A percentile compares a stretch with the other conserved stretches of the same genome.
phyloP scores from a whole-genome alignment of 305 asterid genomes.

The Fraxinus greggii region DNA sequence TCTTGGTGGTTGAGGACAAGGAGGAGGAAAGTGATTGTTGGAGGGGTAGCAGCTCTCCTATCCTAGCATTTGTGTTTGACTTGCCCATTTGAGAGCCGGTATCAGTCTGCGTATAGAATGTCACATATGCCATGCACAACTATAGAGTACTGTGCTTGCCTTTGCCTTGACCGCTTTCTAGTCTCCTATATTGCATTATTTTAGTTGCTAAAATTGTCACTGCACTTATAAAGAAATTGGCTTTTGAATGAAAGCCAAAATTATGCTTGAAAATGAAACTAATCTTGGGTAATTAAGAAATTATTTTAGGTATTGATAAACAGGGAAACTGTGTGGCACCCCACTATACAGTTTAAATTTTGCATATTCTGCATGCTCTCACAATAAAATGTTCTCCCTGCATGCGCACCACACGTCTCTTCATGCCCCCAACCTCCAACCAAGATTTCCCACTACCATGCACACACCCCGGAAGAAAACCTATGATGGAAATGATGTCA shows the following conservation, averaged over 20 bases:
- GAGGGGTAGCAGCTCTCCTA: background rate
- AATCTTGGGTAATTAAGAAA: background rate
- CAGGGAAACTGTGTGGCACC: background rate
- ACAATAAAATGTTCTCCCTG: conserved; percentile 2
- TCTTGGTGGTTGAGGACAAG: background rate
- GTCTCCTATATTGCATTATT: background rate
- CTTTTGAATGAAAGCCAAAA: conserved; percentile 7
- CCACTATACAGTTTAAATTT: background rate
- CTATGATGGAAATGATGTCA: conserved; percentile 26
- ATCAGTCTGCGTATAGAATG: background rate
- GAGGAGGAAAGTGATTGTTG: background rate
- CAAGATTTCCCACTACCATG: background rate
- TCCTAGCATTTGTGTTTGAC: background rate
- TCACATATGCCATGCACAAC: background rate
- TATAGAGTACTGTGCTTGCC: background rate
- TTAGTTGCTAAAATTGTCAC: background rate
- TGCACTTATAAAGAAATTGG: background rate
- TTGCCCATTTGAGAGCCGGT: background rate
- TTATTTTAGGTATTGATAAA: conserved; percentile 4
- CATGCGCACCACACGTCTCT: background rate
- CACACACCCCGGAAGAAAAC: background rate
- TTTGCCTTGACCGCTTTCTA: background rate
- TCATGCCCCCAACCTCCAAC: background rate
- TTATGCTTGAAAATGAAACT: background rate
- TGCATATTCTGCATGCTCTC: background rate